Evolutionary conservation across 176 grass and related monocot species (phyloP).

Genomic region (Carex littledalei): DNA sequence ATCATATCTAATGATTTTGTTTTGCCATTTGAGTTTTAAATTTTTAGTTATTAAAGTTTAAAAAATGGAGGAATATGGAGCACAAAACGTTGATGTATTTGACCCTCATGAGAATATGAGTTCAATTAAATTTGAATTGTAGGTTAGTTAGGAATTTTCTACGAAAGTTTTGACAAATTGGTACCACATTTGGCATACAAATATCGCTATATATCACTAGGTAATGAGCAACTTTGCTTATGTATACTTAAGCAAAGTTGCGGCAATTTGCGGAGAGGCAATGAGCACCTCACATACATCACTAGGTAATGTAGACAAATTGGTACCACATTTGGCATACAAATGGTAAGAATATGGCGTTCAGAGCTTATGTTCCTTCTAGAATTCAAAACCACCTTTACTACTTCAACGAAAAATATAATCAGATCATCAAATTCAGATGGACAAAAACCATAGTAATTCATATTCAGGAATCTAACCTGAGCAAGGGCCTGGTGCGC

Average conservation of each 20-base stretch:
- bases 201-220: too few relatives aligned
- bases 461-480: slow-evolving; percentile 29
- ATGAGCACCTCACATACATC: not conserved
- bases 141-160: not conserved
- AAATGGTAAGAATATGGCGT: not conserved
- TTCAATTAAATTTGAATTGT: not conserved
- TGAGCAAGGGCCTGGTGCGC: slow-evolving; percentile 80
- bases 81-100: too few relatives aligned
- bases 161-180: not conserved
- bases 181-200: too few relatives aligned
- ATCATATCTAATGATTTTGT: too few relatives aligned
- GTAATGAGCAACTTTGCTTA: too few relatives aligned
- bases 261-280: not conserved
- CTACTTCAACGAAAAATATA: not conserved
- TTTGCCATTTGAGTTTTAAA: too few relatives aligned
- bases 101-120: not conserved
- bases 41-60: too few relatives aligned
- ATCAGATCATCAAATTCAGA: slow-evolving; percentile 11
- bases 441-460: not conserved
- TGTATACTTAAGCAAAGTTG: not conserved
- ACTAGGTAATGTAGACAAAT: not conserved
- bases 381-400: not conserved
- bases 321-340: not conserved
- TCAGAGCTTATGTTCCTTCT: not conserved
- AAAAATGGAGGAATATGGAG: too few relatives aligned